These are phyloP conservation scores for Acanthamoeba castellanii DNA, from an alignment of 208 protist genomes.

Conservation along the genomic window DNA sequence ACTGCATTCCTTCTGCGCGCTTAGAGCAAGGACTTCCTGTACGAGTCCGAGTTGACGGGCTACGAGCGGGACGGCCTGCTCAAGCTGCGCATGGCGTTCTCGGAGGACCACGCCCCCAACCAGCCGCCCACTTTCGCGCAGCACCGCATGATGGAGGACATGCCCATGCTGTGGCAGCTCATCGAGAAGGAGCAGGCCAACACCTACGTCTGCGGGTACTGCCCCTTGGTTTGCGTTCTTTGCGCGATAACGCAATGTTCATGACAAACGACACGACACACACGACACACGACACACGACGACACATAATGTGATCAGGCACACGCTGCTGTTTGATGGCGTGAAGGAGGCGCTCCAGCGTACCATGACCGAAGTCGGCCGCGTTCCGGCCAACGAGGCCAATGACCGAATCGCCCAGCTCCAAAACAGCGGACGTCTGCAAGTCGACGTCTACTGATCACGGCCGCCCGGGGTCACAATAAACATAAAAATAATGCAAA, in stretches of 20 bases:
- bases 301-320: background rate
- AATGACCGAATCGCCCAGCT: conserved; percentile 4
- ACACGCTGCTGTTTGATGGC: conserved; percentile 12
- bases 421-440: background rate
- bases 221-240: background rate
- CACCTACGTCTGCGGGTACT: conserved; percentile 59
- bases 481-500: no score
- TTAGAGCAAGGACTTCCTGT: conserved; percentile 78
- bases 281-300: no score
- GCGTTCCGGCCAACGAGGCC: background rate
- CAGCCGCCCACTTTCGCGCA: conserved; percentile 77
- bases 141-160: conserved; percentile 73
- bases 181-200: conserved; percentile 58
- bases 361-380: background rate
- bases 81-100: conserved; percentile 74
- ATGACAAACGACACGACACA: background rate
- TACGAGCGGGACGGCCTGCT: conserved; percentile 58
- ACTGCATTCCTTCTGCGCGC: no score
- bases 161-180: conserved; percentile 64
- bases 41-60: conserved; percentile 76
- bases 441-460: conserved; percentile 26
- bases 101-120: conserved; percentile 75
- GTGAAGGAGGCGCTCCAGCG: conserved; percentile 15
- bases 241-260: background rate
- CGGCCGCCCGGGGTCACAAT: no score